Evolutionary conservation across 2,329 filamentous ascomycete species (phyloP), one percentile per base, ranked within the genome.

Genomic region (Pseudogymnoascus sp.): DNA sequence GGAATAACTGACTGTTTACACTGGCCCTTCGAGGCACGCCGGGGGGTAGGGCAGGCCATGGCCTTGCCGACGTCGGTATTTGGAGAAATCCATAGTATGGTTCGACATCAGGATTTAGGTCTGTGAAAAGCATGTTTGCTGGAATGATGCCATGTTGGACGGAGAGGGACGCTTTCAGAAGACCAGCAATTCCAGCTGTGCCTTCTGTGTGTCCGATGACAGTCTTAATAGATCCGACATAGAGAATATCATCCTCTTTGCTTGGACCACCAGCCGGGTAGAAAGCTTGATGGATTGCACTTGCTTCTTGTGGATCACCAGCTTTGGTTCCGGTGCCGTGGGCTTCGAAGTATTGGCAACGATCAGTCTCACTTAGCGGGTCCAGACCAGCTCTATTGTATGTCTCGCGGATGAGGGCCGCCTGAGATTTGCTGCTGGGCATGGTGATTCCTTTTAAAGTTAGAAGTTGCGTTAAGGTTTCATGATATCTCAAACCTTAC

Each of bases 341-440:
- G 2, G 66, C 67, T 31, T 73, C 71, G 37, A 67, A 64, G 23
- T 55, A 66, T 31, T 66, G 63, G 4, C 41, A 43, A 1, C 59
- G 58, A 37, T 67, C 64, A 4, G 11, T 14, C 7, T 38, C 18
- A 23, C 21, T 45, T 14, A 8, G 14, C 4, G 35, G 43, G n/a
- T 65, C 62, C 5, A 64, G 28, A 23, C 63, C 63, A 31, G 63
- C 63, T 14, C 43, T 18, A 5, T 3, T 14, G 25, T 64, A 64
- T 5, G 52, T 60, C 6, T 23, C 16, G 12, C 31, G 35, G 12
- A 64, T 63, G n/a, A 63, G 31, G 3, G 61, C 61, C 12, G 45
- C 61, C 38, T 83, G 81, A 0, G 79, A 76, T 1, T 67, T 61
- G 1, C 73, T 69, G 60, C 74, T 83, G 0, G 83, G 84, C 70